phyloP scores from a whole-genome alignment of 108 stramenopile species.

The Schizochytrium sp. region DNA sequence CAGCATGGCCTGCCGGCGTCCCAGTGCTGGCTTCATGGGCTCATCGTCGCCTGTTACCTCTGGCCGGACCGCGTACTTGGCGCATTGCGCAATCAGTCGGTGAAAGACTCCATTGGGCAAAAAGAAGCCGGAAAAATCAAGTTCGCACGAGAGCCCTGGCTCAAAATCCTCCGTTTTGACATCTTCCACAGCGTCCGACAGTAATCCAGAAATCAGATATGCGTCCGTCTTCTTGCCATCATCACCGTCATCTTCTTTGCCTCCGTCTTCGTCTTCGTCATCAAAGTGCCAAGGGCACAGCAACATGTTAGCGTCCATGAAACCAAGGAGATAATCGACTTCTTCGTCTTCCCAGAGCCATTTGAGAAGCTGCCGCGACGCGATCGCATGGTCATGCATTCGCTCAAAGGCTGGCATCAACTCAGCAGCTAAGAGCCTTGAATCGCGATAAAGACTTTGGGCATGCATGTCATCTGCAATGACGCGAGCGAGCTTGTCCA shows the following conservation, averaged over 20 bases:
- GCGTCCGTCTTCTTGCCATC: neutral
- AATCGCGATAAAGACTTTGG: neutral
- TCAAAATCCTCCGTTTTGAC: neutral
- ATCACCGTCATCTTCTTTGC: neutral
- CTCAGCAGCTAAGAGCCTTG: neutral
- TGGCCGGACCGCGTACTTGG: neutral
- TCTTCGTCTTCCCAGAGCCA: neutral
- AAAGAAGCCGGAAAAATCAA: neutral
- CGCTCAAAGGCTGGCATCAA: neutral
- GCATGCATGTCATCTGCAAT: neutral
- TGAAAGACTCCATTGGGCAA: neutral
- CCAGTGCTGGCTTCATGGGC: neutral
- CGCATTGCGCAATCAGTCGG: neutral
- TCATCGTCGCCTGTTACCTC: too few species aligned
- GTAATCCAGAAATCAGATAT: neutral
- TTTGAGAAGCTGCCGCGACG: neutral
- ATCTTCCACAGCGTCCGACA: neutral
- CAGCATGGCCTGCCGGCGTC: neutral
- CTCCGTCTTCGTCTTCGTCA: neutral
- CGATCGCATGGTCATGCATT: neutral
- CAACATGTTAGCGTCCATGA: neutral
- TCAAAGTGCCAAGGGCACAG: neutral
- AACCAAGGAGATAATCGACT: neutral
- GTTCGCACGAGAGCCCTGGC: neutral
- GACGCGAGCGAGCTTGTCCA: neutral